Conservation (phyloP, 2,329 filamentous ascomycete genomes). For the Hawksworthiomyces lignivorus region DNA sequence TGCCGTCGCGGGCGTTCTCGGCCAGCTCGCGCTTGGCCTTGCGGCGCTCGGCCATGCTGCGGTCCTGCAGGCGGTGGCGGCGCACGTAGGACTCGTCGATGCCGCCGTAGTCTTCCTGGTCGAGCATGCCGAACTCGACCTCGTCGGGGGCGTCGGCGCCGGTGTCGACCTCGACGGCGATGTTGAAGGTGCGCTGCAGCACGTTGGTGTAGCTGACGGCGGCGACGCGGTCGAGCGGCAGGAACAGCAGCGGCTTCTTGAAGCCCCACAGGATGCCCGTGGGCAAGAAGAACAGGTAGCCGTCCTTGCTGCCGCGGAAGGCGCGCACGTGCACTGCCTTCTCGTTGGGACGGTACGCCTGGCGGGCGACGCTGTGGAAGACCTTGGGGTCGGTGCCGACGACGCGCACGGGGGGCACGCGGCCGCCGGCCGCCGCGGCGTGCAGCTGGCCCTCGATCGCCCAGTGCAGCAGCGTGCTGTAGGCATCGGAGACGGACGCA, state of each 20-base stretch:
- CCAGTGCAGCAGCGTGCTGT: conserved; percentile 54
- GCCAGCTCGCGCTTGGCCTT: conserved; percentile 56
- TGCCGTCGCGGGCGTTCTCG: conserved; percentile 45
- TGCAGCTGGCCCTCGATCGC: conserved; percentile 46
- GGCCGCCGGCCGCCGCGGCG: conserved; percentile 38
- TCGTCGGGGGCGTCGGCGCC: conserved; percentile 47
- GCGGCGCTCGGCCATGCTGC: conserved; percentile 60
- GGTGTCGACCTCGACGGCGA: conserved; percentile 53
- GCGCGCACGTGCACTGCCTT: conserved; percentile 59
- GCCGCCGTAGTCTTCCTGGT: conserved; percentile 58
- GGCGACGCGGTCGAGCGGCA: conserved; percentile 52
- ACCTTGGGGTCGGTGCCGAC: conserved; percentile 45
- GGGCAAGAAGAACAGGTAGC: conserved; percentile 59
- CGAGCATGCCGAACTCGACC: conserved; percentile 61
- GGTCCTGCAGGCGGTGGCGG: conserved; percentile 53
- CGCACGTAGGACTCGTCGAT: conserved; percentile 58
- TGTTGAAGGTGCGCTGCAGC: conserved; percentile 61
- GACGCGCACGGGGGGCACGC: conserved; percentile 32
- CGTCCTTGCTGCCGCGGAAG: conserved; percentile 61
- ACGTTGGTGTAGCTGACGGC: conserved; percentile 62
- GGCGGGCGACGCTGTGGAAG: conserved; percentile 49
- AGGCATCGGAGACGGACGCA: conserved; percentile 49
- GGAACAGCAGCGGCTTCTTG: conserved; percentile 60
- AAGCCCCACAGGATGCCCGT: conserved; percentile 63
- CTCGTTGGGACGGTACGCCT: conserved; percentile 52